A percentile compares a stretch with the other conserved stretches of the same genome.
Conservation (phyloP, 2,329 filamentous ascomycete species). For the Paecilomyces formosus region DNA sequence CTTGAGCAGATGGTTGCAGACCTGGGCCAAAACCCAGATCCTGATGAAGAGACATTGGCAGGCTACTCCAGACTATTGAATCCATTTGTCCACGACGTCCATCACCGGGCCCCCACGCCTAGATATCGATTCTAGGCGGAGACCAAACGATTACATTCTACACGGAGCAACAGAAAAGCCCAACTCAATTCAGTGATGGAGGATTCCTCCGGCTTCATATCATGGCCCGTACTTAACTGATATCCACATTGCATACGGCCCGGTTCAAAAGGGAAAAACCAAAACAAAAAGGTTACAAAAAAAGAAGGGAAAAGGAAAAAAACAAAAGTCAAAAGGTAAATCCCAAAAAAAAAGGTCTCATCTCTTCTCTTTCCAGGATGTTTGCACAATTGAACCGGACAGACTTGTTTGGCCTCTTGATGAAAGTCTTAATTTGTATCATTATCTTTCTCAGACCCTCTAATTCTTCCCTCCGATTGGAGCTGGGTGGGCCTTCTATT, state of each 20-base stretch:
- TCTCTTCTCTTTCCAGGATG: neutral
- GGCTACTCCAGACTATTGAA: no score
- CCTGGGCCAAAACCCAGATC: no score
- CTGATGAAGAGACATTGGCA: no score
- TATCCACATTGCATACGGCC: neutral
- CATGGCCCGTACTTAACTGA: no score
- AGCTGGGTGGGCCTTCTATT: no score
- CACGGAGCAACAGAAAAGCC: no score
- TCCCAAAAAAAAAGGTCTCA: neutral
- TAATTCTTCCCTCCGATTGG: neutral
- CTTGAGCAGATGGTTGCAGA: neutral
- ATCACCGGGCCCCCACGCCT: no score
- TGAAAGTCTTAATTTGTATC: neutral
- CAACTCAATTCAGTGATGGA: no score
- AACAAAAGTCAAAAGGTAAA: constrained; percentile 2
- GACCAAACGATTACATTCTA: no score
- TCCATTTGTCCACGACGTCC: no score
- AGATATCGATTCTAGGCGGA: no score
- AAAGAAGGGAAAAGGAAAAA: constrained; percentile 3
- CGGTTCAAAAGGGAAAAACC: neutral
- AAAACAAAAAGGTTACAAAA: neutral
- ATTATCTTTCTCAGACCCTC: neutral
- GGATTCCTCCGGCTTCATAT: no score
- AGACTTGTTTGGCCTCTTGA: neutral
- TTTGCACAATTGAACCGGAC: neutral